Conservation (phyloP, 2,329 filamentous ascomycete species). For the Alternaria tenuissima region DNA sequence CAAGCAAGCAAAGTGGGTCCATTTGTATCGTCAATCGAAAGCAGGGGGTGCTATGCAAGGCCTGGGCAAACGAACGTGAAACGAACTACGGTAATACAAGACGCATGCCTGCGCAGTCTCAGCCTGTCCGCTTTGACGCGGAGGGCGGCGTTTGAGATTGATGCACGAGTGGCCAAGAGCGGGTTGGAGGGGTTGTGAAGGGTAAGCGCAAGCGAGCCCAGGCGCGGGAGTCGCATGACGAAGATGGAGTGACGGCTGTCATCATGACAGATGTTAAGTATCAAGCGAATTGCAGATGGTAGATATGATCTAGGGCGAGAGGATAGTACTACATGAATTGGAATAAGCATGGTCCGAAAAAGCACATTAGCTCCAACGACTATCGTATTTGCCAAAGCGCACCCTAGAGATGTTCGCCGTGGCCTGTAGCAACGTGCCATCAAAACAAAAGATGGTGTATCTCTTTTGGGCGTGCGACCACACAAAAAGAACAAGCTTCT, state of each 20-base stretch:
- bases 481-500: not conserved
- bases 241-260: slow-evolving; percentile 15
- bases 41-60: slow-evolving; percentile 1
- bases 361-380: not conserved
- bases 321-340: not conserved
- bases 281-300: not conserved
- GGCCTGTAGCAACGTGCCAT: not conserved
- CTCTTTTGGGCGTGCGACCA: not conserved
- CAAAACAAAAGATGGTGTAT: not conserved
- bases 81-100: slow-evolving; percentile 15
- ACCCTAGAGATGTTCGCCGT: not conserved
- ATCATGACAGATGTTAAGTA: slow-evolving; percentile 20
- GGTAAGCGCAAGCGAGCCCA: slow-evolving; percentile 5
- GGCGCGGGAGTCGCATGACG: slow-evolving; percentile 9
- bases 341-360: not conserved
- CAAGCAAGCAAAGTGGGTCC: slow-evolving; percentile 4
- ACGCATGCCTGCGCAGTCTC: slow-evolving; percentile 13
- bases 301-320: not conserved
- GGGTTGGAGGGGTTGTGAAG: slow-evolving; percentile 1
- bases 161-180: slow-evolving; percentile 11
- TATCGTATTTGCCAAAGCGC: not conserved
- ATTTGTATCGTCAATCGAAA: slow-evolving; percentile 1
- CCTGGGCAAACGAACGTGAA: slow-evolving; percentile 16
- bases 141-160: slow-evolving; percentile 21
- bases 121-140: slow-evolving; percentile 10